These are phyloP conservation scores for Neurospora sp. DNA, from an alignment of 2,329 filamentous ascomycete genomes.

Conservation along the genomic window DNA sequence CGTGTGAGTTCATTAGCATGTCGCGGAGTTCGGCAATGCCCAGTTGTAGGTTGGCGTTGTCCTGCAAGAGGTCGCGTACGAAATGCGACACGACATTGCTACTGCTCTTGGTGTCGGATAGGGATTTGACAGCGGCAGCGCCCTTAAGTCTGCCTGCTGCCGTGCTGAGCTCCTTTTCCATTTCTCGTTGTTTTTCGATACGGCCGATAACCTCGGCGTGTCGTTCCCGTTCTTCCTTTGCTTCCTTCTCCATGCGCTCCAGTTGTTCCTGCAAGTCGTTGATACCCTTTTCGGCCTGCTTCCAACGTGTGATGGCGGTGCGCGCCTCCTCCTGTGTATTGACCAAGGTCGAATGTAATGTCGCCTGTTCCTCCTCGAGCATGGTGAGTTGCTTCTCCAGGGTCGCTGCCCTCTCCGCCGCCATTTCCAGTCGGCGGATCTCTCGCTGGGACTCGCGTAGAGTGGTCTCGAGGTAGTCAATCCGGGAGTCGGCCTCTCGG, in stretches of 20 bases:
- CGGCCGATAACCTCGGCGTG: constrained; percentile 73
- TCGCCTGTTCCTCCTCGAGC: constrained; percentile 73
- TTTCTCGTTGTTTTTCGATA: constrained; percentile 72
- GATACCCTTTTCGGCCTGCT: constrained; percentile 71
- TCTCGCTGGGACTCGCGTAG: constrained; percentile 71
- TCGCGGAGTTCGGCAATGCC: constrained; percentile 86
- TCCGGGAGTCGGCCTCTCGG: constrained; percentile 67
- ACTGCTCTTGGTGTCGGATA: constrained; percentile 48
- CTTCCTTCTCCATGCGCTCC: constrained; percentile 78
- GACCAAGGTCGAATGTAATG: constrained; percentile 57
- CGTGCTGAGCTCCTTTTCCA: constrained; percentile 73
- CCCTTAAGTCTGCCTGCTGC: constrained; percentile 75
- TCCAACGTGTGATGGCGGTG: constrained; percentile 74
- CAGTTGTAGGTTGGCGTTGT: constrained; percentile 88
- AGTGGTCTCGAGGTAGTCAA: constrained; percentile 66
- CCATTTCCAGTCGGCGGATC: constrained; percentile 61
- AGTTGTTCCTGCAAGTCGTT: constrained; percentile 76
- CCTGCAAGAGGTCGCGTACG: constrained; percentile 87
- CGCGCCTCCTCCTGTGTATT: constrained; percentile 65
- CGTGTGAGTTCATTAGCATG: constrained; percentile 83
- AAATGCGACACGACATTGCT: constrained; percentile 84
- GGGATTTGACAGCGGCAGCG: constrained; percentile 60
- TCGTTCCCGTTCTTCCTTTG: constrained; percentile 67
- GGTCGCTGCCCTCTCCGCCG: constrained; percentile 64
- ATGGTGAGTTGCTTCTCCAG: constrained; percentile 72